These are phyloP conservation scores for Xanthoconium separans DNA, from an alignment of 1,284 basidiomycete species.

Conservation along the genomic window DNA sequence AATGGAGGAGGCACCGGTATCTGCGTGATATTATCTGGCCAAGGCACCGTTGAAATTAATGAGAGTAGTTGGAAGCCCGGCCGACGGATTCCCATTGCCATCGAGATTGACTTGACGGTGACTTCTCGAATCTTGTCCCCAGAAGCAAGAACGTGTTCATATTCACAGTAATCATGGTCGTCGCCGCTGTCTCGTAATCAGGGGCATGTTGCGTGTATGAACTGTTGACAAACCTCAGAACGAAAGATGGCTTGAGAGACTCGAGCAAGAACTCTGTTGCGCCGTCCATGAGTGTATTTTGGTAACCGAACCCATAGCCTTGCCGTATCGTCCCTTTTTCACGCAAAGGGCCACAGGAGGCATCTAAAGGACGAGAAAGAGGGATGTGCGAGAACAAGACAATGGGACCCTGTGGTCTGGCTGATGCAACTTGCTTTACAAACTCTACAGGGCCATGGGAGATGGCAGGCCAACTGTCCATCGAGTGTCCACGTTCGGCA, in stretches of 20 bases:
- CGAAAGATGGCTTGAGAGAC: slow-evolving; percentile 58
- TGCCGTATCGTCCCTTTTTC: slow-evolving; percentile 72
- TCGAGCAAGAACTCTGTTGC: slow-evolving; percentile 72
- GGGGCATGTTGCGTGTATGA: background rate
- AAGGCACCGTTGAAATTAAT: slow-evolving; percentile 48
- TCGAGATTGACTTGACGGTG: slow-evolving; percentile 84
- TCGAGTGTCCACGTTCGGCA: slow-evolving; percentile 48
- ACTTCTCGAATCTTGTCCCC: slow-evolving; percentile 54
- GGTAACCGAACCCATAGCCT: slow-evolving; percentile 79
- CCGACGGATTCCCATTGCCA: slow-evolving; percentile 69
- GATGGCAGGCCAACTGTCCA: slow-evolving; percentile 61
- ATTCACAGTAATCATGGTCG: slow-evolving; percentile 87
- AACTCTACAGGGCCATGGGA: slow-evolving; percentile 69
- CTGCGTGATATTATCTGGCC: slow-evolving; percentile 27
- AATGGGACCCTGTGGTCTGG: slow-evolving; percentile 43
- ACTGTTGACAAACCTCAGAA: slow-evolving; percentile 64
- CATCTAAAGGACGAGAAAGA: slow-evolving; percentile 66
- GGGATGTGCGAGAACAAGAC: slow-evolving; percentile 85
- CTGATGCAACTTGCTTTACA: slow-evolving; percentile 54
- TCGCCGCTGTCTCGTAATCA: slow-evolving; percentile 59
- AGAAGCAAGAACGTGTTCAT: slow-evolving; percentile 48
- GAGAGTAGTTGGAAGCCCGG: slow-evolving; percentile 89
- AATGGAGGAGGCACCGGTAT: slow-evolving; percentile 20
- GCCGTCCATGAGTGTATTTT: slow-evolving; percentile 75
- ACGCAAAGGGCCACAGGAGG: slow-evolving; percentile 72